These are phyloP conservation scores for Ajuga chamaepitys DNA, from an alignment of 257 asterid species.

Conservation along the genomic window DNA sequence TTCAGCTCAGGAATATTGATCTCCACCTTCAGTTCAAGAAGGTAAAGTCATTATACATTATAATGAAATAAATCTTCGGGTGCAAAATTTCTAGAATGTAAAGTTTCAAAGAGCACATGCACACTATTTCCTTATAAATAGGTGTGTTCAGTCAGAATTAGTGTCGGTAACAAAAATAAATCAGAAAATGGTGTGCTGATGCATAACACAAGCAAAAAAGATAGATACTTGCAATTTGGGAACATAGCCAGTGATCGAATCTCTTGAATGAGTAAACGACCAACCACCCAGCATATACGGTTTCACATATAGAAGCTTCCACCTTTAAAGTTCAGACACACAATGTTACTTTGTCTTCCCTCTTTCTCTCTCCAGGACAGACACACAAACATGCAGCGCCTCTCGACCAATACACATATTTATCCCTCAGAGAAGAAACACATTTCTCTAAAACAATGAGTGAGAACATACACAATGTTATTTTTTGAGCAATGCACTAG, in stretches of 20 bases:
- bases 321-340: background rate
- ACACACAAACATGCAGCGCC: background rate
- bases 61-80: conserved; percentile 3
- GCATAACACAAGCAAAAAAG: background rate
- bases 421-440: background rate
- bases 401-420: background rate
- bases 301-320: background rate
- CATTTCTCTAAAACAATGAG: background rate
- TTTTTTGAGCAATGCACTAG: background rate
- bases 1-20: conserved; percentile 92
- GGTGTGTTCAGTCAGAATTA: background rate
- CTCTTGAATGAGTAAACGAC: background rate
- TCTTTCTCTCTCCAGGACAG: background rate
- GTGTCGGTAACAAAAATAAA: background rate
- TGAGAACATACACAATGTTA: background rate
- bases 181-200: background rate
- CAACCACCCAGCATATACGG: background rate
- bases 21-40: conserved; percentile 57
- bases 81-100: background rate
- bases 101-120: background rate
- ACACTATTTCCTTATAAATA: background rate
- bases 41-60: conserved; percentile 15
- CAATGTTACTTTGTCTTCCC: background rate
- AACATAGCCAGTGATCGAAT: background rate
- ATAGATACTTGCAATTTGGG: background rate